A percentile compares a stretch with the other conserved stretches of the same genome.
Evolutionary conservation across 192 early-diverging fungal genomes (phyloP).

Genomic region (Pilobolus umbonatus): DNA sequence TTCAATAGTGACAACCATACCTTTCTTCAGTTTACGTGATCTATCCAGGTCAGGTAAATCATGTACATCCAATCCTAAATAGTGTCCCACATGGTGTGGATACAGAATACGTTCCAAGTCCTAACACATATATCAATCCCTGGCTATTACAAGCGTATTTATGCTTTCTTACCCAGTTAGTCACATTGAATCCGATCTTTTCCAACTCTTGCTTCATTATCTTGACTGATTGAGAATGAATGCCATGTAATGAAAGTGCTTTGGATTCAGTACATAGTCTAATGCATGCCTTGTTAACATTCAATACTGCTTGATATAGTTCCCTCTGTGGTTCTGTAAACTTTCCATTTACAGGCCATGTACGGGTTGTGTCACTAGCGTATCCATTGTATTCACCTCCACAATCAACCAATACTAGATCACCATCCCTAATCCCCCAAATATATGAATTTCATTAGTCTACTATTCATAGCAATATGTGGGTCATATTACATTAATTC

Average conservation of each 20-base stretch:
- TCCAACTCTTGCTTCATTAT: conserved; percentile 66
- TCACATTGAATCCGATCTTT: conserved; percentile 62
- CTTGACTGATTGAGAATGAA: conserved; percentile 73
- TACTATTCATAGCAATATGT: background rate
- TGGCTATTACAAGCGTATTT: background rate
- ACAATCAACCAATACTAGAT: conserved; percentile 86
- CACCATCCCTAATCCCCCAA: conserved; percentile 53
- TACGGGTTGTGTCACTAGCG: conserved; percentile 89
- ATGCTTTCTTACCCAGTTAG: conserved; percentile 38
- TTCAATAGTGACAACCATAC: conserved; percentile 95
- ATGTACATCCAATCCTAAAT: conserved; percentile 93
- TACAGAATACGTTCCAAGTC: conserved; percentile 79
- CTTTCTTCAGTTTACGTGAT: conserved; percentile 59
- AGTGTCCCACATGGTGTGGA: conserved; percentile 95
- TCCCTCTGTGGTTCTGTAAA: conserved; percentile 76
- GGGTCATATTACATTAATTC: conserved; percentile 37
- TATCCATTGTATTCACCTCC: conserved; percentile 88
- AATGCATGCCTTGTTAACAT: conserved; percentile 82
- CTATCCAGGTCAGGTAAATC: conserved; percentile 75
- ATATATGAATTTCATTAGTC: background rate
- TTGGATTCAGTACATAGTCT: conserved; percentile 54
- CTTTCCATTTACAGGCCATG: conserved; percentile 88
- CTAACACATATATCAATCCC: conserved; percentile 19
- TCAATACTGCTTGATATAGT: conserved; percentile 79
- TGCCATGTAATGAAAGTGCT: conserved; percentile 69